These are phyloP conservation scores for Tuber borchii DNA, from an alignment of 495 filamentous ascomycete species.

Conservation along the genomic window DNA sequence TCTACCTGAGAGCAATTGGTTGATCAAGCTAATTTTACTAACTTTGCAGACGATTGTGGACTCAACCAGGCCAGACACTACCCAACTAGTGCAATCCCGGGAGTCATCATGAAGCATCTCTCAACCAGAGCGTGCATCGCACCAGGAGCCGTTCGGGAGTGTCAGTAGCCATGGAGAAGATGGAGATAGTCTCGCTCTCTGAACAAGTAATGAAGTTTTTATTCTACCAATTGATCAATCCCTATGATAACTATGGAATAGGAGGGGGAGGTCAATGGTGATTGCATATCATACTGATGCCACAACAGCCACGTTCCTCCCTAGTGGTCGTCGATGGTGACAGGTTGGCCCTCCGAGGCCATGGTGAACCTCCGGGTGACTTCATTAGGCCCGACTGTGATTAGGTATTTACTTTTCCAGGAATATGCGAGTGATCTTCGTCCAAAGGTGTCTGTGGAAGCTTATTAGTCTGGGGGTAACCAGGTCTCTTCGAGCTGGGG, in stretches of 20 bases:
- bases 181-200: constrained; percentile 87
- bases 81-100: too few species aligned
- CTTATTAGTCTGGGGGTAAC: constrained; percentile 11
- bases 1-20: too few species aligned
- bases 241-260: constrained; percentile 4
- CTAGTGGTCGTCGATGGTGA: constrained; percentile 78
- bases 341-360: constrained; percentile 81
- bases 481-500: not conserved
- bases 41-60: too few species aligned
- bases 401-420: constrained; percentile 59
- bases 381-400: constrained; percentile 87
- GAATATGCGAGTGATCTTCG: constrained; percentile 62
- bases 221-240: constrained; percentile 49
- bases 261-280: constrained; percentile 4
- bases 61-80: too few species aligned
- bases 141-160: constrained; percentile 70
- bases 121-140: too few species aligned
- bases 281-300: constrained; percentile 52
- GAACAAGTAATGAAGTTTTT: constrained; percentile 79
- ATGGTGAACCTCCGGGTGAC: constrained; percentile 84
- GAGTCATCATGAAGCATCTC: too few species aligned
- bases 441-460: constrained; percentile 57
- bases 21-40: too few species aligned
- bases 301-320: constrained; percentile 68
- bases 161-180: constrained; percentile 70